phyloP scores from a whole-genome alignment of 306 rosid genomes.

The Arachis stenosperma region DNA sequence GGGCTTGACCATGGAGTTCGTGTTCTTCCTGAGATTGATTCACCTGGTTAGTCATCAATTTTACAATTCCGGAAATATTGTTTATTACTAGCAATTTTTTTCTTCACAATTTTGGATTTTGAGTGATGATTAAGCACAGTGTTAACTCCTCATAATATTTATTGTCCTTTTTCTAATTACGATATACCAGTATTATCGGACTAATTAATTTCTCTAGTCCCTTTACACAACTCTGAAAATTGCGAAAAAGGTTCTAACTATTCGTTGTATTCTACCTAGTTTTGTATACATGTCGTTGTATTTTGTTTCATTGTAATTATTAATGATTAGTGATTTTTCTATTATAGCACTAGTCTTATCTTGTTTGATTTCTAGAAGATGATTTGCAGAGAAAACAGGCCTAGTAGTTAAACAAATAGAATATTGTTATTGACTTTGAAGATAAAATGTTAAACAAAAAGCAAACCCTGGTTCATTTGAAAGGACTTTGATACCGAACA shows the following conservation, averaged over 20 bases:
- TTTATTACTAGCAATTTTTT: background rate
- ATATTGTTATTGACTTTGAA: background rate
- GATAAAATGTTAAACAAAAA: no score
- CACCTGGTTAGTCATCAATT: slow-evolving; percentile 65
- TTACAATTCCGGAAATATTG: background rate
- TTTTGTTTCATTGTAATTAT: background rate
- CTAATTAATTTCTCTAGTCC: no score
- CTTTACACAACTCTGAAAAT: no score
- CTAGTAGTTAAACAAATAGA: background rate
- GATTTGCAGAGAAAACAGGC: background rate
- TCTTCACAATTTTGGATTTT: no score
- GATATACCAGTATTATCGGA: no score
- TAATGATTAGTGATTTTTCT: background rate
- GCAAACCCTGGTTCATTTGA: background rate
- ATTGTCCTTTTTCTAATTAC: no score
- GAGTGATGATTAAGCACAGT: no score
- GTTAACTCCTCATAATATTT: no score
- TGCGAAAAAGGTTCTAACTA: no score
- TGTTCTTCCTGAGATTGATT: slow-evolving; percentile 82
- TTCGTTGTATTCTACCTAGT: no score
- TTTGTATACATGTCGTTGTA: no score
- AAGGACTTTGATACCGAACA: background rate
- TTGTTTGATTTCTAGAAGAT: background rate
- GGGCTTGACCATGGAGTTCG: slow-evolving; percentile 86
- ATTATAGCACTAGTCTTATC: background rate